Evolutionary conservation across 805 yeast species (phyloP), one percentile per base, ranked within the genome.

Genomic region (Lachancea thermotolerans): DNA sequence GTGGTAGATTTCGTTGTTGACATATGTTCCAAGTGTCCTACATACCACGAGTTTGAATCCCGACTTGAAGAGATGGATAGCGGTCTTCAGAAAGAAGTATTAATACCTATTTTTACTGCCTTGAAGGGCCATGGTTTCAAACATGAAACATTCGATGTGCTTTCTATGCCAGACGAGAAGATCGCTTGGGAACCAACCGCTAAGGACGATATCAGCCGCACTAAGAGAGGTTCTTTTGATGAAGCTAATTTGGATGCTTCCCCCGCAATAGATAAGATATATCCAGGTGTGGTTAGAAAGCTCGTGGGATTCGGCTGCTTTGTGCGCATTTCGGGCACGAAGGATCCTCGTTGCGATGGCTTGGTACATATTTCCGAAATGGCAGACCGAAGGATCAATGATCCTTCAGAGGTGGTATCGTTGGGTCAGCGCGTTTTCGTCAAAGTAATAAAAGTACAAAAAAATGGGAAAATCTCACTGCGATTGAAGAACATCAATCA

Each of bases 241-340:
- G 42, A 49, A 6, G 47, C 51, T 11, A 48, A 39, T 31, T 3
- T 14, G 6, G 43, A 40, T 14, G 43, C 21, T 15, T 6, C 2
- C 10, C 43, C 78, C 0, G 51, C 59, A 4, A 47, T 70, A 1
- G 79, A 77, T 14, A 61, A 70, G 18, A 66, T 85, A 0, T 81
- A 82, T 53, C 62, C 62, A 27, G 97, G 95, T 0, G 63, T 51
- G 21, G 82, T 91, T 2, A 71, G 70, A 39, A 77, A 75, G 37
- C 54, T 85, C 1, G 78, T 79, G 36, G 62, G 74, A 2, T 90
- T 79, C 64, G 97, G 98, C 0, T 95, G 88, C 1, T 91, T 90
- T 58, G 75, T 88, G 0, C 63, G 76, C 9, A 59, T 90, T 1
- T 51, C 62, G 5, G 77, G 72, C 0, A 55, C 70, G 2, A 46